Base-by-base conservation (phyloP, 805 yeast genomes). In the Kazachstania psychrophila region DNA sequence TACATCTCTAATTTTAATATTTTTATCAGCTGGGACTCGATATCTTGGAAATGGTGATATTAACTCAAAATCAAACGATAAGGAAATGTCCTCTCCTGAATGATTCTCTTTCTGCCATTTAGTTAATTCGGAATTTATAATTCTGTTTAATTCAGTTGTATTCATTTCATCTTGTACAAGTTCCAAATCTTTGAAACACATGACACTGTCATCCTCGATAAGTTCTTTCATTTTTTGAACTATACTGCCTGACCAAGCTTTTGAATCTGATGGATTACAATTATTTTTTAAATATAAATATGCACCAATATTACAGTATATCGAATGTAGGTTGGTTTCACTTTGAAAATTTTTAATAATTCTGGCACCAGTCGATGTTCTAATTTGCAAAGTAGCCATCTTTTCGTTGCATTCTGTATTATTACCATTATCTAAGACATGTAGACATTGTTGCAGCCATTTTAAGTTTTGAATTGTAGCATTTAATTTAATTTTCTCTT, bases 1-100 rank as follows among this genome's bases (percentile, higher is more conserved):
- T 25, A 65, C 66, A 23, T 72, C 70, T 22, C 49, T 51, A 5
- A 81, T 54, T 2, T 36, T 18, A 14, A 41, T 36, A 0, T 51
- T 48, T 11, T 51, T 40, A 22, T 61, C 61, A 5, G 48, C 40
- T 4, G 61, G 65, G 12, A 82, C 54, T n/a, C 60, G 57, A 31
- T 56, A 65, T 43, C 84, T 68, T 4, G 87, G 87, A 54, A 77
- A 70, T 2, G 85, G 77, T 3, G 80, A 72, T 3, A 69, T 68
- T 23, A 83, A 58, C 38, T 68, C 71, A 54, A 83, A 82, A n/a
- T 55, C 54, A 44, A 69, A 75, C 46, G 42, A 72, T 6, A 36
- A 24, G 6, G 22, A 11, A 17, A 12, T 9, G 1, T 37, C 35
- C 11, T 36, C 23, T 4, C 29, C 14, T n/a, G n/a, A n/a, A 8